Evolutionary conservation across 2,329 filamentous ascomycete species (phyloP).

Genomic region (Xylaria sp.): DNA sequence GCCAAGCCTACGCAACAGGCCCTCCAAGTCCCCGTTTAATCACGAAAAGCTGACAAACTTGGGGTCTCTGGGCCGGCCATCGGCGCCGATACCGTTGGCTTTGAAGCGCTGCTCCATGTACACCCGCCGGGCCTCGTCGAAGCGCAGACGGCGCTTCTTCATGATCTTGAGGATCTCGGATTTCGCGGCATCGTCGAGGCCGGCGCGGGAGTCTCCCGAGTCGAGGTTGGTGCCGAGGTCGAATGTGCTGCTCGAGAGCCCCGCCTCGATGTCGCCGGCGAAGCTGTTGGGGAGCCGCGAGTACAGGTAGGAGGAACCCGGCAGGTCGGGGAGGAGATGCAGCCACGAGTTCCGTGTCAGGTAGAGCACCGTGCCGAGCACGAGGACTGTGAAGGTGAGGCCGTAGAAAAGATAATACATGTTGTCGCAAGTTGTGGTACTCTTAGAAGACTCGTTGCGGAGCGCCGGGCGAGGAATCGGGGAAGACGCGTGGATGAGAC

Average conservation of each 20-base stretch:
- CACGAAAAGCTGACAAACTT: conserved; percentile 94
- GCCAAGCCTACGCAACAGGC: not conserved
- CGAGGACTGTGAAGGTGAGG: conserved; percentile 72
- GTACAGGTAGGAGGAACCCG: conserved; percentile 62
- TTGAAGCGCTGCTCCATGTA: conserved; percentile 87
- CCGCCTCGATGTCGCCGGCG: conserved; percentile 83
- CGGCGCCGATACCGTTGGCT: conserved; percentile 84
- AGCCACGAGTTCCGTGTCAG: conserved; percentile 81
- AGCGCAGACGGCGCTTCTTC: conserved; percentile 80
- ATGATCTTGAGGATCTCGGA: conserved; percentile 86
- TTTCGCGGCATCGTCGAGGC: conserved; percentile 82
- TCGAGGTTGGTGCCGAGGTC: conserved; percentile 82
- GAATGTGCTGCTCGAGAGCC: conserved; percentile 82
- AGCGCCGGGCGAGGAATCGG: not conserved
- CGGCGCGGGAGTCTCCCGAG: conserved; percentile 76
- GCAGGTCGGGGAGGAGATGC: conserved; percentile 60
- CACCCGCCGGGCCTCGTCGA: conserved; percentile 87
- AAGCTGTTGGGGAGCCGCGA: conserved; percentile 75
- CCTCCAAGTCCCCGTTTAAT: conserved; percentile 29
- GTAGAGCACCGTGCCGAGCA: conserved; percentile 77
- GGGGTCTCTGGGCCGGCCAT: conserved; percentile 86
- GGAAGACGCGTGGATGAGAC: not conserved
- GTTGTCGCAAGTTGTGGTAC: conserved; percentile 17
- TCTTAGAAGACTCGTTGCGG: not conserved
- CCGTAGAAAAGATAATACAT: conserved; percentile 83